Base-by-base conservation (phyloP, 768 basidiomycete species). In the Mycena galopus region DNA sequence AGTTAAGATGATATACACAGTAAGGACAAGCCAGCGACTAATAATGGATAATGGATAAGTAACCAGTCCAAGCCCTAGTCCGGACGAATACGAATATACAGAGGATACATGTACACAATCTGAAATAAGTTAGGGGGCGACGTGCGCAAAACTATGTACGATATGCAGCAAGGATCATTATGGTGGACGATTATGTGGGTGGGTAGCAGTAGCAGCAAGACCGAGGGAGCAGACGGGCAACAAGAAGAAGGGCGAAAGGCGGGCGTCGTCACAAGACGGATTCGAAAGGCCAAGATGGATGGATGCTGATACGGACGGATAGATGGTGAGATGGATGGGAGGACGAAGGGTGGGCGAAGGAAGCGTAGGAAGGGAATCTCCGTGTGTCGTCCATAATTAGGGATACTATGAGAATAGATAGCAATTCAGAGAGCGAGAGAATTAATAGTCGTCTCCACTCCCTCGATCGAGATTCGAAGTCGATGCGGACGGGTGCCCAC, bases 311-410 rank as follows among this genome's bases (percentile, higher is more conserved):
- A 35, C 12, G 33, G 33, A 35, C 12, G 33, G 33, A 6, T 6
- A 35, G 39, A 39, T 39, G 39, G 42, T 35, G 27, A 47, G 30
- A 55, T 39, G 29, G 55, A 65, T 55, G 69, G 63, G 57, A 56
- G 65, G 64, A 53, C n/a, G n/a, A n/a, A 67, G 61, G 64, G 56
- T 66, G 58, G 58, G 58, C 39, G 65, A 71, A 69, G 50, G 39
- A 39, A 39, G 39, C 32, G 61, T 50, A 30, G 7, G 33, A 58
- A 51, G 37, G 29, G 25, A 58, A 51, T 19, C 55, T 63, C 68
- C 61, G 66, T 57, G 56, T 60, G 59, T 72, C 71, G 65, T 67
- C 71, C 71, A 67, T 67, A 72, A 72, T 72, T 72, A 72, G 71
- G 60, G 60, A 62, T 51, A 61, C 29, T 33, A 44, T 47, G 69